Evolutionary conservation across 2,329 filamentous ascomycete species (phyloP).

Genomic region (Microcyclospora pomicola): DNA sequence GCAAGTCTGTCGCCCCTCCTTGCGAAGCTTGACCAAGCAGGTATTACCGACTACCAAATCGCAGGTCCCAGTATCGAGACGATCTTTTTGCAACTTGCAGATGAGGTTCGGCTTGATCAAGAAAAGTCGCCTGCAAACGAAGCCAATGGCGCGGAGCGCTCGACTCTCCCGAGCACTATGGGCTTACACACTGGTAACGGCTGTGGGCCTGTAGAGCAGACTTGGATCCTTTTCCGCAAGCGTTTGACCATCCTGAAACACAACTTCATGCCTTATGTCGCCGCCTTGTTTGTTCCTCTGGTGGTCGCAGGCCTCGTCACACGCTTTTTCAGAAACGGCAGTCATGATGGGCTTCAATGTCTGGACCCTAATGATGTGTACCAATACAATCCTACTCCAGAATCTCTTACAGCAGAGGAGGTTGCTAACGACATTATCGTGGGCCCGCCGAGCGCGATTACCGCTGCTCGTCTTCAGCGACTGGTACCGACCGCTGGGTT

Average conservation of each 20-base stretch:
- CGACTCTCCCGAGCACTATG: constrained; percentile 1
- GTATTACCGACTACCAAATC: constrained; percentile 62
- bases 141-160: not conserved
- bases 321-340: constrained; percentile 9
- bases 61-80: constrained; percentile 81
- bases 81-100: constrained; percentile 71
- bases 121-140: constrained; percentile 1
- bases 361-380: constrained; percentile 8
- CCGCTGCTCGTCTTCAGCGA: too few species aligned
- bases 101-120: constrained; percentile 40
- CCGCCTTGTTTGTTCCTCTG: constrained; percentile 61
- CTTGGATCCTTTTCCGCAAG: constrained; percentile 59
- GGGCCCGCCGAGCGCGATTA: constrained; percentile 17
- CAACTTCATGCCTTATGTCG: constrained; percentile 61
- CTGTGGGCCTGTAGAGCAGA: constrained; percentile 40
- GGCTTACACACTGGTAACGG: constrained; percentile 5
- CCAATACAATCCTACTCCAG: constrained; percentile 1
- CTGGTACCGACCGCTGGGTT: constrained; percentile 7
- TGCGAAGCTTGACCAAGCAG: constrained; percentile 42
- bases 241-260: constrained; percentile 59
- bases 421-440: constrained; percentile 15
- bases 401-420: constrained; percentile 4
- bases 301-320: constrained; percentile 66
- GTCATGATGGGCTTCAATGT: constrained; percentile 39
- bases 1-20: constrained; percentile 5